Conservation (phyloP, 139 green algal genomes). For the Edaphochlamys debaryana region DNA sequence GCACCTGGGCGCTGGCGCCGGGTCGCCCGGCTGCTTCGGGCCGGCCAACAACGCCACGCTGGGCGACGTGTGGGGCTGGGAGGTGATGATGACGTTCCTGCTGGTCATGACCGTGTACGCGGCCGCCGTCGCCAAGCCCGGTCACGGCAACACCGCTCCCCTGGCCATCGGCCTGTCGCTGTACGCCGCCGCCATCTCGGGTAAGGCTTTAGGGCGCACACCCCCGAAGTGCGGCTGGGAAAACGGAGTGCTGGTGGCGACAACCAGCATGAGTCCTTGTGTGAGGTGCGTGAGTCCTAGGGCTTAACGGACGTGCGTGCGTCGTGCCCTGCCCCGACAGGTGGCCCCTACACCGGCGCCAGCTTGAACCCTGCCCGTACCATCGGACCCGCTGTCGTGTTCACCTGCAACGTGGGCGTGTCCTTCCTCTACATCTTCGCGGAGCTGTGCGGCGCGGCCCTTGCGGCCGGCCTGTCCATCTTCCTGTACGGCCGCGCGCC, state of each 20-base stretch:
- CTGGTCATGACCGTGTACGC: constrained; percentile 75
- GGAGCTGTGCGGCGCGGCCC: constrained; percentile 70
- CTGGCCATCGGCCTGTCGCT: constrained; percentile 77
- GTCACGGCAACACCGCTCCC: constrained; percentile 67
- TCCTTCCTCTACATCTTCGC: constrained; percentile 78
- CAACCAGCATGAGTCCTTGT: too few species aligned
- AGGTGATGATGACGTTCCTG: constrained; percentile 71
- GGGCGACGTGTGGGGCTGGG: constrained; percentile 76
- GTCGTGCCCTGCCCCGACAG: constrained; percentile 44
- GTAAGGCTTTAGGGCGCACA: constrained; percentile 39
- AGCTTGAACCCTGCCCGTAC: constrained; percentile 83
- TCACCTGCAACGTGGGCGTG: constrained; percentile 72
- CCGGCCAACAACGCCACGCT: constrained; percentile 32
- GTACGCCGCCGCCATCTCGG: constrained; percentile 79
- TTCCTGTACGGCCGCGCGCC: constrained; percentile 72
- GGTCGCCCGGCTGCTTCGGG: constrained; percentile 66
- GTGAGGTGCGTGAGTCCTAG: too few species aligned
- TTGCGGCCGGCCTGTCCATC: constrained; percentile 69
- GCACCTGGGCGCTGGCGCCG: constrained; percentile 45
- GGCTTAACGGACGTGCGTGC: too few species aligned
- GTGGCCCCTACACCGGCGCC: constrained; percentile 77
- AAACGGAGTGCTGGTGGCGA: too few species aligned
- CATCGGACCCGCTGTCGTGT: constrained; percentile 77
- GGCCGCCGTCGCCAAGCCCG: constrained; percentile 70
- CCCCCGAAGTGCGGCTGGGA: too few species aligned